A percentile compares a stretch with the other conserved stretches of the same genome.
These are phyloP conservation scores for Hamamelis virginiana DNA, from an alignment of 164 flowering plant species.

Conservation along the genomic window DNA sequence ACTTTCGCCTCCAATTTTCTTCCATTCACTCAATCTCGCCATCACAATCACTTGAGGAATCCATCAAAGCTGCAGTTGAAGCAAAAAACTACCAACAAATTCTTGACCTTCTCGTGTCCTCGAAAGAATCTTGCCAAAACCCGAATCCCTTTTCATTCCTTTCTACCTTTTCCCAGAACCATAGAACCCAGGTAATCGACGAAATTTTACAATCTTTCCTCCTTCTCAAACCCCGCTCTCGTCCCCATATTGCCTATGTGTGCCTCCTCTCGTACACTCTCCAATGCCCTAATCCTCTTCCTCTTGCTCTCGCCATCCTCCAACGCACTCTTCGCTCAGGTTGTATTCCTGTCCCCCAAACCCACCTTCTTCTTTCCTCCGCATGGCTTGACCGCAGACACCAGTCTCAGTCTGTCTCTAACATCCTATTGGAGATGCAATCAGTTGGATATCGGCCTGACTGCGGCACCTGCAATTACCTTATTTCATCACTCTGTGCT, in stretches of 20 bases:
- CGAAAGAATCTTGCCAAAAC: constrained; percentile 22
- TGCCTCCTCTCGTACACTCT: constrained; percentile 58
- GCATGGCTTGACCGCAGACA: constrained; percentile 51
- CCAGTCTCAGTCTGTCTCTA: constrained; percentile 29
- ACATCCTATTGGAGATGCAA: constrained; percentile 48
- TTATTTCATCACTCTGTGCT: constrained; percentile 60
- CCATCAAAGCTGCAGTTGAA: constrained; percentile 46
- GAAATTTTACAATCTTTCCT: constrained; percentile 64
- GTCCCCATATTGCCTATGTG: constrained; percentile 29
- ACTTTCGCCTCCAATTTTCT: constrained; percentile 7
- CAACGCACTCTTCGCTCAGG: constrained; percentile 76
- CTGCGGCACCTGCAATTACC: constrained; percentile 60
- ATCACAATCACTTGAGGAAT: constrained; percentile 32
- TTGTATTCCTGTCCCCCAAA: constrained; percentile 54
- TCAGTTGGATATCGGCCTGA: constrained; percentile 64
- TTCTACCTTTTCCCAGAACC: constrained; percentile 33
- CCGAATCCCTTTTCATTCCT: constrained; percentile 70
- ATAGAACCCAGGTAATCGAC: constrained; percentile 47
- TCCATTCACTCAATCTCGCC: constrained; percentile 12
- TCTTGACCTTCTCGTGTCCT: constrained; percentile 41
- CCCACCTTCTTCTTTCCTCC: constrained; percentile 56
- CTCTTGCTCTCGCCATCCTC: constrained; percentile 62
- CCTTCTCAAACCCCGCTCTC: constrained; percentile 58
- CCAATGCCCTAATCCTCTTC: constrained; percentile 52
- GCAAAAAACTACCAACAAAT: constrained; percentile 47